These are phyloP conservation scores for Fraxinus paxiana DNA, from an alignment of 305 asterid species.

Conservation along the genomic window DNA sequence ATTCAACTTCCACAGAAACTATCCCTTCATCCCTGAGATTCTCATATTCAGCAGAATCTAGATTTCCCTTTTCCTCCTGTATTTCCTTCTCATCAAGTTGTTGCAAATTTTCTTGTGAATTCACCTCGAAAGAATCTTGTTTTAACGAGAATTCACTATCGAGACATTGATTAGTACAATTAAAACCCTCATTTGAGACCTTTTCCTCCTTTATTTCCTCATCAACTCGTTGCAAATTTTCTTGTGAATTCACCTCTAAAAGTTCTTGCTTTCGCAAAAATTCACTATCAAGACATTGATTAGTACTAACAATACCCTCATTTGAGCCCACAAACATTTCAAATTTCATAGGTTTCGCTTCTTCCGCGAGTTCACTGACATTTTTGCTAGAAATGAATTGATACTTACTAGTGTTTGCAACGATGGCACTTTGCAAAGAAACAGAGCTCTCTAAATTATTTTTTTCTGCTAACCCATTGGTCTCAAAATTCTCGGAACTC, in stretches of 20 bases:
- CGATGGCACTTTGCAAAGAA: conserved; percentile 27
- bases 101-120: conserved; percentile 2
- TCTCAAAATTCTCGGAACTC: conserved; percentile 18
- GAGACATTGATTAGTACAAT: conserved; percentile 20
- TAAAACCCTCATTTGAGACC: conserved; percentile 33
- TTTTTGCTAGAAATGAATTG: conserved; percentile 35
- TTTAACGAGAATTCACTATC: conserved; percentile 11
- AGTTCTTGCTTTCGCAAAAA: neutral
- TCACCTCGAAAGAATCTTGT: conserved; percentile 1
- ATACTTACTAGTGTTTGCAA: conserved; percentile 36
- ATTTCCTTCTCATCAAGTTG: conserved; percentile 22
- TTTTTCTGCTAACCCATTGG: conserved; percentile 15
- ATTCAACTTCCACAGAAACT: conserved; percentile 18
- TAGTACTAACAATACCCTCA: conserved; percentile 25
- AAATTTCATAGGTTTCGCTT: conserved; percentile 35
- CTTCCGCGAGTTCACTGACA: conserved; percentile 42
- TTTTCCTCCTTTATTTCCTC: conserved; percentile 16
- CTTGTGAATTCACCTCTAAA: conserved; percentile 9
- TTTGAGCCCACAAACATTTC: conserved; percentile 49
- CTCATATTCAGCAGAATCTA: neutral
- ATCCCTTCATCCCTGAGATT: conserved; percentile 18
- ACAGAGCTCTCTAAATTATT: conserved; percentile 36
- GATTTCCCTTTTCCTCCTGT: conserved; percentile 19
- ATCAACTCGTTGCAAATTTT: conserved; percentile 12
- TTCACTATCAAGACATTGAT: conserved; percentile 18